Evolutionary conservation across 129 eudicot genomes (phyloP).

Genomic region (Artemisia annua): DNA sequence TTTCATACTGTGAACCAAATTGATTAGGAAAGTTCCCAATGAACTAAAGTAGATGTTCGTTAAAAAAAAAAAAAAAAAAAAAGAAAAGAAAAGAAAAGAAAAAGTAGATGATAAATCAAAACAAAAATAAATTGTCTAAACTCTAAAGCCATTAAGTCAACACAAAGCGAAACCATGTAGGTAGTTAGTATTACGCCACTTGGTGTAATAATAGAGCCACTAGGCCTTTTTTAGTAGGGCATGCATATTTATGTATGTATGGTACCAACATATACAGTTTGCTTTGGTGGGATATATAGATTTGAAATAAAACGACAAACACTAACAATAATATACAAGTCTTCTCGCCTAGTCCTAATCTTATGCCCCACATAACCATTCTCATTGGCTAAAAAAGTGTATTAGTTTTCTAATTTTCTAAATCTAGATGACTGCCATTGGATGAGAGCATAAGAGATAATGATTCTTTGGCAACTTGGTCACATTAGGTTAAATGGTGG

Average conservation of each 20-base stretch:
- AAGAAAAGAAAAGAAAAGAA: too few relatives aligned
- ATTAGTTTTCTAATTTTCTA: neutral
- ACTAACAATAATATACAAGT: constrained; percentile 27
- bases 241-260: neutral
- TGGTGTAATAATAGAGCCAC: constrained; percentile 36
- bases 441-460: neutral
- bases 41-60: too few relatives aligned
- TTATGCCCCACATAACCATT: neutral
- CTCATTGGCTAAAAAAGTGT: neutral
- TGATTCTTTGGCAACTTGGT: constrained; percentile 13
- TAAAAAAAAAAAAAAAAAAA: too few relatives aligned
- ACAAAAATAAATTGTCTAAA: neutral
- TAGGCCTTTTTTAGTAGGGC: constrained; percentile 24
- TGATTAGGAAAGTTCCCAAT: too few relatives aligned
- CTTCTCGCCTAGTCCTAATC: constrained; percentile 21
- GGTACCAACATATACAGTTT: constrained; percentile 18
- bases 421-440: neutral
- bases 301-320: constrained; percentile 28
- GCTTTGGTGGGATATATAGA: constrained; percentile 15
- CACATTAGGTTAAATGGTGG: constrained; percentile 16
- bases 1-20: too few relatives aligned
- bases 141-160: constrained; percentile 11
- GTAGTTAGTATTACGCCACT: constrained; percentile 32
- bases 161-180: constrained; percentile 23
- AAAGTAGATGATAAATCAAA: too few relatives aligned